A percentile compares a stretch with the other conserved stretches of the same genome.
Evolutionary conservation across 1,284 basidiomycete species (phyloP).

Genomic region (Leccinum fuscescens): DNA sequence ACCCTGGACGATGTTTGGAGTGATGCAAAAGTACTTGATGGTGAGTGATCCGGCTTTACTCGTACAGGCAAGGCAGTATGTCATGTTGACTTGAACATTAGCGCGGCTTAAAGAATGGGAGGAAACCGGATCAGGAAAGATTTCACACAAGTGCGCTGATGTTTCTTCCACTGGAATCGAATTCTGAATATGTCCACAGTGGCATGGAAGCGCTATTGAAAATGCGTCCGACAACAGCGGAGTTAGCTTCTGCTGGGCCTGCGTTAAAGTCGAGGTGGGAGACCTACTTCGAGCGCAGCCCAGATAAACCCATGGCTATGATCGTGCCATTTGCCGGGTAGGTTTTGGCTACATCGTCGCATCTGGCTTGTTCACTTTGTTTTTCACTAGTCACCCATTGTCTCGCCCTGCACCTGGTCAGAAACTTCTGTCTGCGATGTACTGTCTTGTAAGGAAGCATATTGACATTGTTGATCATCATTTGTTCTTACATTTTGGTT

Average conservation of each 20-base stretch:
- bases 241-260: conserved; percentile 37
- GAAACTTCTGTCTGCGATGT: conserved; percentile 9
- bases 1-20: neutral
- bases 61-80: neutral
- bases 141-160: neutral
- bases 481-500: conserved; percentile 1
- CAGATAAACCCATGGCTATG: conserved; percentile 25
- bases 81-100: neutral
- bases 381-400: conserved; percentile 7
- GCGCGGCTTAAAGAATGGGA: neutral
- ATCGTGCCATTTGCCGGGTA: conserved; percentile 18
- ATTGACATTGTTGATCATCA: neutral
- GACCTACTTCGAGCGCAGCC: conserved; percentile 30
- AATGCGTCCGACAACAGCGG: conserved; percentile 37
- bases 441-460: conserved; percentile 16
- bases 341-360: neutral
- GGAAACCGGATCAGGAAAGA: neutral
- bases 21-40: neutral
- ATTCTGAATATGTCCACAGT: conserved; percentile 23
- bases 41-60: neutral
- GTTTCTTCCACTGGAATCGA: neutral
- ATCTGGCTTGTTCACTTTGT: neutral
- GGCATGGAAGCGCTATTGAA: conserved; percentile 39
- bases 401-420: neutral
- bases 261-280: conserved; percentile 41